phyloP scores from a whole-genome alignment of 768 basidiomycete species.

The Dioszegia hungarica region DNA sequence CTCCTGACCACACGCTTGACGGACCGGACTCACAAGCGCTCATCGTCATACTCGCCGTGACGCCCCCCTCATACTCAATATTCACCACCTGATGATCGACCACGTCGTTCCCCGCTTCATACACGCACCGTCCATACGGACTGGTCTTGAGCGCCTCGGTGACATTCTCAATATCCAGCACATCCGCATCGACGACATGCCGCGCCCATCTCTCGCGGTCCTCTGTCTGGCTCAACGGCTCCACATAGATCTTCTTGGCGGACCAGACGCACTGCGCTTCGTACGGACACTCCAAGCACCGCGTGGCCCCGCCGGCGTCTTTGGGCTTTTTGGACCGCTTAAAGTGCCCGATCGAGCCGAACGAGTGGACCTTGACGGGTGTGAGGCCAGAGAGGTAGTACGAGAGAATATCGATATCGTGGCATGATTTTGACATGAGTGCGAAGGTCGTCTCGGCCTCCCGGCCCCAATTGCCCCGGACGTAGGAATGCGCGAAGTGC shows the following conservation, averaged over 20 bases:
- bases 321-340: constrained; percentile 66
- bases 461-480: constrained; percentile 73
- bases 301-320: constrained; percentile 61
- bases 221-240: constrained; percentile 53
- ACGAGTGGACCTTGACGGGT: constrained; percentile 65
- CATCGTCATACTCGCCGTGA: constrained; percentile 84
- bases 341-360: constrained; percentile 81
- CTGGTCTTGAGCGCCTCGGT: constrained; percentile 63
- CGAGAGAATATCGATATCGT: constrained; percentile 69
- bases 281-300: constrained; percentile 71
- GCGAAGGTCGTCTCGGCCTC: constrained; percentile 70
- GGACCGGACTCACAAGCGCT: constrained; percentile 55
- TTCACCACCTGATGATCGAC: constrained; percentile 90
- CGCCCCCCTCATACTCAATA: constrained; percentile 73
- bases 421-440: constrained; percentile 85
- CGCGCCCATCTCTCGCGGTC: constrained; percentile 59
- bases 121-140: constrained; percentile 77
- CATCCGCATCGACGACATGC: constrained; percentile 64
- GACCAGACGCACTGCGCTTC: constrained; percentile 76
- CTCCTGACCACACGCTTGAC: no score
- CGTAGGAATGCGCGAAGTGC: constrained; percentile 86
- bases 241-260: constrained; percentile 83
- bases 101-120: constrained; percentile 78
- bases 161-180: constrained; percentile 82
- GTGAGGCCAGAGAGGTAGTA: constrained; percentile 31